Conservation (phyloP, 805 yeast genomes). For the Alloascoidea hylecoeti region DNA sequence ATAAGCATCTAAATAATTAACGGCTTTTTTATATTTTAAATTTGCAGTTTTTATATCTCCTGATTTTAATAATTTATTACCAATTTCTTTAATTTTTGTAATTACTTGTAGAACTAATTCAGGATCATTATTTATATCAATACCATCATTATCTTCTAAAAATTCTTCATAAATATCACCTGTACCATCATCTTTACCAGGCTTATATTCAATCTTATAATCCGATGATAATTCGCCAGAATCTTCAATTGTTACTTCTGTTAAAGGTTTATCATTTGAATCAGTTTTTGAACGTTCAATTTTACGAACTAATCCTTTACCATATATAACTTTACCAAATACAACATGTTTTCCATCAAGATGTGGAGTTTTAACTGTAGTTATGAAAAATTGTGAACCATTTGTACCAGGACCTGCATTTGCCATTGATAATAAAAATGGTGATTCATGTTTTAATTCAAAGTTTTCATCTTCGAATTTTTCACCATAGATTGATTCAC, state of each 20-base stretch:
- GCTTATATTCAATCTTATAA: conserved; percentile 25
- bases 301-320: conserved; percentile 66
- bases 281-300: conserved; percentile 63
- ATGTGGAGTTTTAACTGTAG: conserved; percentile 89
- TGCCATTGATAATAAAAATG: conserved; percentile 91
- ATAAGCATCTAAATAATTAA: conserved; percentile 53
- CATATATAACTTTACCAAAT: conserved; percentile 77
- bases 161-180: conserved; percentile 75
- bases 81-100: conserved; percentile 54
- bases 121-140: conserved; percentile 42
- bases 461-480: conserved; percentile 89
- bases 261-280: conserved; percentile 53
- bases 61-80: conserved; percentile 60
- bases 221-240: conserved; percentile 68
- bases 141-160: conserved; percentile 57
- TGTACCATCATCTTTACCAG: conserved; percentile 52
- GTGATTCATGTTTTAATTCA: conserved; percentile 58
- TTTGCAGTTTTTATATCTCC: conserved; percentile 43
- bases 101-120: conserved; percentile 57
- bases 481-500: conserved; percentile 73
- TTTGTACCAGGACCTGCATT: conserved; percentile 93
- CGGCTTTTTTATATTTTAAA: conserved; percentile 61
- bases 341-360: conserved; percentile 94
- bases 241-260: conserved; percentile 57
- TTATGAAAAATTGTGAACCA: conserved; percentile 91